A percentile compares a stretch with the other conserved stretches of the same genome.
Conservation (phyloP, 345 rosid species). For the Camelina hispida region DNA sequence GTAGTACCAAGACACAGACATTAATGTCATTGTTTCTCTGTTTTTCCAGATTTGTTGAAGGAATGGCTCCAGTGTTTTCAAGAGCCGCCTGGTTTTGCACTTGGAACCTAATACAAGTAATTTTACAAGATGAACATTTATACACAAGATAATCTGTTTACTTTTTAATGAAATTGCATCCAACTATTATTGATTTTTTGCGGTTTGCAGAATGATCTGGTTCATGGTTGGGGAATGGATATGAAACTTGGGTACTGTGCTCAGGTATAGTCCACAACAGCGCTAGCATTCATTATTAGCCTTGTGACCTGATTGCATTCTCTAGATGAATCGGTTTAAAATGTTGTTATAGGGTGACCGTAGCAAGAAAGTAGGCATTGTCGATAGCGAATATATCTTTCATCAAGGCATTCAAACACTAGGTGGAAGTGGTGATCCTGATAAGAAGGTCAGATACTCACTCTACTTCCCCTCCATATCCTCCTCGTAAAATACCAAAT, state of each 20-base stretch:
- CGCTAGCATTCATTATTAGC: not conserved
- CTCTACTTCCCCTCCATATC: not conserved
- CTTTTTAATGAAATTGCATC: not conserved
- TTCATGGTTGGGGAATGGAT: constrained; percentile 99
- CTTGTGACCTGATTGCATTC: not conserved
- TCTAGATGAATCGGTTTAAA: not conserved
- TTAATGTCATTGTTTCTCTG: not conserved
- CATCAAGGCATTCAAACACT: constrained; percentile 90
- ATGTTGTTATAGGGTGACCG: constrained; percentile 74
- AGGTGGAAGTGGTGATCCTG: constrained; percentile 65
- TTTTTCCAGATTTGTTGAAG: constrained; percentile 85
- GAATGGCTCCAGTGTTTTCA: constrained; percentile 99
- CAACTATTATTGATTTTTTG: not conserved
- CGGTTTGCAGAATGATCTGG: constrained; percentile 79
- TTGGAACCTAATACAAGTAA: constrained; percentile 99
- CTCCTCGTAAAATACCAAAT: constrained; percentile 3
- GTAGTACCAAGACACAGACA: not conserved
- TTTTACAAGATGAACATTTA: not conserved
- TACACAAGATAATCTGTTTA: not conserved
- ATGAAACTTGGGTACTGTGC: constrained; percentile 99
- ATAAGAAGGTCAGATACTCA: constrained; percentile 53
- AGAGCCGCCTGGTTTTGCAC: constrained; percentile 99
- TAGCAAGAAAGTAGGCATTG: constrained; percentile 84
- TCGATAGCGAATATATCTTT: constrained; percentile 83
- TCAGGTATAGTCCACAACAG: constrained; percentile 56